A percentile compares a stretch with the other conserved stretches of the same genome.
These are phyloP conservation scores for Fraxinus xanthoxyloides DNA, from an alignment of 305 asterid species.

Conservation along the genomic window DNA sequence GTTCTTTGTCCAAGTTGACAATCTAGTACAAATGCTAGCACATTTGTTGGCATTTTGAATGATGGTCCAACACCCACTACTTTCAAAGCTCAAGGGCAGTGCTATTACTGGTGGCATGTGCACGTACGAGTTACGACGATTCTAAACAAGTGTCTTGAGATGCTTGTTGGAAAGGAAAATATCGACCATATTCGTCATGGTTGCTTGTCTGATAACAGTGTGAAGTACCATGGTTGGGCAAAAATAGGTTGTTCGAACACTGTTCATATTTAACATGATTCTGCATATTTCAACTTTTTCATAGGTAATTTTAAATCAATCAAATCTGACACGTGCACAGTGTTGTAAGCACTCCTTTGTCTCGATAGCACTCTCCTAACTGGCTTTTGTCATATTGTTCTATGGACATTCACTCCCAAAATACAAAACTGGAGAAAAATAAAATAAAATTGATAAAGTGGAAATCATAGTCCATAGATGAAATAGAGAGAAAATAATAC, in stretches of 20 bases:
- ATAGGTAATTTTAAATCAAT: not conserved
- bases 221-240: not conserved
- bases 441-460: not conserved
- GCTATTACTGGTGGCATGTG: not conserved
- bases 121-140: not conserved
- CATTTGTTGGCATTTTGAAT: not conserved
- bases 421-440: conserved; percentile 10
- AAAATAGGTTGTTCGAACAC: not conserved
- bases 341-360: not conserved
- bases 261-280: not conserved
- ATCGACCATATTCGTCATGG: not conserved
- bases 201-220: not conserved
- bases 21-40: too few relatives aligned
- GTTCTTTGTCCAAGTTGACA: not conserved
- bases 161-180: not conserved
- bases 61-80: not conserved
- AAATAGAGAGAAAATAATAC: not conserved
- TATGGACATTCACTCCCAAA: conserved; percentile 1
- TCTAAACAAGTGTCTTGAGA: not conserved
- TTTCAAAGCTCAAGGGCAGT: not conserved
- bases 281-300: not conserved
- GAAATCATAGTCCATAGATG: not conserved
- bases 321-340: not conserved
- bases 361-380: not conserved
- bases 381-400: conserved; percentile 6